These are phyloP conservation scores for Sutorius australiensis DNA, from an alignment of 768 basidiomycete genomes.

Conservation along the genomic window DNA sequence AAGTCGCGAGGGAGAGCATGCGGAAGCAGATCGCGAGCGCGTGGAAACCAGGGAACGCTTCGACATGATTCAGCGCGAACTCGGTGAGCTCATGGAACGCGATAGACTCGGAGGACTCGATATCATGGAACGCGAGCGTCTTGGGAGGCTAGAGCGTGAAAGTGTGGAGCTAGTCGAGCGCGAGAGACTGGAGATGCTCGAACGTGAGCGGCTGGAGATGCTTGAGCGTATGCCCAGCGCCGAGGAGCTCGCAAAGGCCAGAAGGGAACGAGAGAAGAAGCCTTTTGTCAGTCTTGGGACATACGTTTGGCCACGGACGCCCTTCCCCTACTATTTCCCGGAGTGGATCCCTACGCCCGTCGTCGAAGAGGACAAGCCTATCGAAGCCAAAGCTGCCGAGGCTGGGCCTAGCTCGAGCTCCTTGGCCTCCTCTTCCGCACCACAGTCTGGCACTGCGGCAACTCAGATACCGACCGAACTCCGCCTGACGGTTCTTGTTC, in stretches of 20 bases:
- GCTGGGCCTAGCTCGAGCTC: conserved; percentile 29
- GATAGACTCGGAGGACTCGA: conserved; percentile 30
- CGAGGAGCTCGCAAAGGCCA: conserved; percentile 31
- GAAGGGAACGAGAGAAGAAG: conserved; percentile 28
- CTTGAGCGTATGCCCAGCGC: conserved; percentile 32
- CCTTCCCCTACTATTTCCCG: conserved; percentile 35
- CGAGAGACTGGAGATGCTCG: conserved; percentile 27
- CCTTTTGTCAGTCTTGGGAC: conserved; percentile 28
- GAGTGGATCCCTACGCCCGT: conserved; percentile 30
- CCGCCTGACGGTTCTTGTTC: conserved; percentile 53
- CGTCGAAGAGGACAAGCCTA: conserved; percentile 23
- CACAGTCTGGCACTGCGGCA: conserved; percentile 7
- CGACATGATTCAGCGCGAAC: conserved; percentile 34
- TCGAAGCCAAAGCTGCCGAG: conserved; percentile 16
- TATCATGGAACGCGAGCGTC: conserved; percentile 27
- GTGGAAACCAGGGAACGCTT: conserved; percentile 23
- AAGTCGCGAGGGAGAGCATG: conserved; percentile 20
- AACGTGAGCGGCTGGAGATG: conserved; percentile 31
- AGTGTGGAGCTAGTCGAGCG: conserved; percentile 27
- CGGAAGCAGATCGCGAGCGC: conserved; percentile 27
- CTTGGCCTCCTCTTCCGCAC: conserved; percentile 16
- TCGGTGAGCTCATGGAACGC: conserved; percentile 28
- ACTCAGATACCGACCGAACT: conserved; percentile 28
- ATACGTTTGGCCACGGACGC: conserved; percentile 30
- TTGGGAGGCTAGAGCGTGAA: conserved; percentile 29